Percentiles rank a stretch among this genome's conserved stretches.
Conservation (phyloP, 768 basidiomycete species). For the Dacryopinax spathularia region DNA sequence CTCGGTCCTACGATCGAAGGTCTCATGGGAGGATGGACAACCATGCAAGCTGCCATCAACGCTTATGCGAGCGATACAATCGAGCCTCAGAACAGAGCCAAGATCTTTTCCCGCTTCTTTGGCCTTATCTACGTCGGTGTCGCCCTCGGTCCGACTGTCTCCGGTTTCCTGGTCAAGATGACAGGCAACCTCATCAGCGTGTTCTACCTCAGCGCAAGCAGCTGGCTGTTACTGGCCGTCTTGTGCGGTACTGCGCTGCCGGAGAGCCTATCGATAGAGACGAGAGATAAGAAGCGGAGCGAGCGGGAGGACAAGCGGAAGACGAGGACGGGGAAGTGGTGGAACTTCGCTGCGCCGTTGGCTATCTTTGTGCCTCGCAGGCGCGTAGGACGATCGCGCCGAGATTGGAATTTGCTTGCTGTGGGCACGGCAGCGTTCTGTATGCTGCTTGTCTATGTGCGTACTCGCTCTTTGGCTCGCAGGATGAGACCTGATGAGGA, state of each 20-base stretch:
- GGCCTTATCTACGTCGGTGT: constrained; percentile 69
- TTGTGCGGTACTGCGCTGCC: constrained; percentile 46
- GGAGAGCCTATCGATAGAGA: constrained; percentile 32
- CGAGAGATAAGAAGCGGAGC: constrained; percentile 19
- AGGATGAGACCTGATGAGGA: neutral
- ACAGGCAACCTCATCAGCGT: constrained; percentile 33
- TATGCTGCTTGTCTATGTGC: constrained; percentile 50
- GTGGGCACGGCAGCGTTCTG: constrained; percentile 50
- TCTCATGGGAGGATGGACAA: constrained; percentile 64
- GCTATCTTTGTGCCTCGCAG: constrained; percentile 33
- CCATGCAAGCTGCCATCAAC: constrained; percentile 44
- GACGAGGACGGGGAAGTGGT: constrained; percentile 6
- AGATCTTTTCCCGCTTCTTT: constrained; percentile 40
- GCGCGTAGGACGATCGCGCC: constrained; percentile 23
- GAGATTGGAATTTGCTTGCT: constrained; percentile 62
- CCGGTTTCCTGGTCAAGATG: constrained; percentile 36
- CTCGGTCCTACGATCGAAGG: constrained; percentile 71
- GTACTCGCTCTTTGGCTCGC: constrained; percentile 16
- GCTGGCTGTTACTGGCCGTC: constrained; percentile 34
- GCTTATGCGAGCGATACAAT: constrained; percentile 27
- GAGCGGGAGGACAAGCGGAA: constrained; percentile 21
- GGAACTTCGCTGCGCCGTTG: neutral
- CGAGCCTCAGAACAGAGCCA: constrained; percentile 28
- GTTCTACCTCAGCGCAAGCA: constrained; percentile 38
- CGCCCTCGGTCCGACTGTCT: constrained; percentile 61